Evolutionary conservation across 176 grass and related monocot species (phyloP), one percentile per base, ranked within the genome.

Genomic region (Neostapfia colusana): DNA sequence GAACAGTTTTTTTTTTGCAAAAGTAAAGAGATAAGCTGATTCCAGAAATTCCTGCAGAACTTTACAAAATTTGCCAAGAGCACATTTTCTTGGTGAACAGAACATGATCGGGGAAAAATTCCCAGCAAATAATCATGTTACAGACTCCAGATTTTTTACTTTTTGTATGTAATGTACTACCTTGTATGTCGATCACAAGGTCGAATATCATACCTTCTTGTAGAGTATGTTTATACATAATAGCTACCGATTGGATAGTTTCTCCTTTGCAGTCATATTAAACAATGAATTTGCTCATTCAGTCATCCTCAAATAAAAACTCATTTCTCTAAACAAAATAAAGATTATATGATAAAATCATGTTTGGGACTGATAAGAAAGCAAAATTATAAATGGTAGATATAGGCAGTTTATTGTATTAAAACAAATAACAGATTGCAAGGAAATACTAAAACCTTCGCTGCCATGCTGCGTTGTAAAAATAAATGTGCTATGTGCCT

Each of bases 21-120:
- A 46, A 64, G 27, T 46, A 17, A 86, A 86, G 70, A 69, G 54
- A 75, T 74, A 63, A 65, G 57, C 46, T 41, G 56, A 40, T 36
- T 68, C 18, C 17, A 46, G 60, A 69, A 67, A 17, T 77, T 63
- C 53, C 0, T 31, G 7, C 24, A 78, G 42, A 75, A 69, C 34
- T 65, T 70, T 74, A 69, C 28, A 89, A 83, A 63, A 73, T 75
- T 70, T 63, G 42, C 65, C 75, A 79, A 79, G 45, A 66, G 55
- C 0, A 69, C 83, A 90, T 86, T 74, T 74, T 55, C 64, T 75
- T 86, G 74, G 78, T 51, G 78, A 76, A 58, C 41, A 73, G 10
- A 39, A 44, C 10, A 45, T 28, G 54, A 71, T 40, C 78, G 74
- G 43, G 53, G 48, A 37, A 85, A 89, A 53, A 24, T 79, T 38